A percentile compares a stretch with the other conserved stretches of the same genome.
phyloP scores from a whole-genome alignment of 176 grass and related monocot species.

The Rhynchospora breviuscula region DNA sequence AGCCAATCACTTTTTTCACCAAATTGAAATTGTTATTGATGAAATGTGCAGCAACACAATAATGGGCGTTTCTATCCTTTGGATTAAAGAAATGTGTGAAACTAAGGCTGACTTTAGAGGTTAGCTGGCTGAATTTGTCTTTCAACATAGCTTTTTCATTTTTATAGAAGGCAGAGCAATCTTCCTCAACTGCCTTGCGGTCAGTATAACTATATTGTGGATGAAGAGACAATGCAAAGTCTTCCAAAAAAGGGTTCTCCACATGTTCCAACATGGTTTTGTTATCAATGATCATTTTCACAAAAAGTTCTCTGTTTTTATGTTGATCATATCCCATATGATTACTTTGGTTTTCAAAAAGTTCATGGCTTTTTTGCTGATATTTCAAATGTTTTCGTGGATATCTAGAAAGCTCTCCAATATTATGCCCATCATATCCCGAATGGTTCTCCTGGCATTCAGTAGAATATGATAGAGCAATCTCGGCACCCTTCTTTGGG shows the following conservation, averaged over 20 bases:
- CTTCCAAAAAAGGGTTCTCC: neutral
- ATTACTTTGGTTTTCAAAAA: neutral
- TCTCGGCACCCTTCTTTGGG: neutral
- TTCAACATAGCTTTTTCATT: neutral
- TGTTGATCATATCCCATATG: neutral
- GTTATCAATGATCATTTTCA: neutral
- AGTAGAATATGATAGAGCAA: too few relatives aligned
- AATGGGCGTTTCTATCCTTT: neutral
- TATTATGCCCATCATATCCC: neutral
- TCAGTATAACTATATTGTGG: neutral
- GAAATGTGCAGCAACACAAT: constrained; percentile 11
- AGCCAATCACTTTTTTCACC: neutral
- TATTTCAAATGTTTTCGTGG: neutral
- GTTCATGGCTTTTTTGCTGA: neutral
- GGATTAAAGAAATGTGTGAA: too few relatives aligned
- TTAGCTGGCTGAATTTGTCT: neutral
- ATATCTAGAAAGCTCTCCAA: neutral
- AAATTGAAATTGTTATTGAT: neutral
- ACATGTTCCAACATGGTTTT: neutral
- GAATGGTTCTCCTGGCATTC: too few relatives aligned
- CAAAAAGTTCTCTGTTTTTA: constrained; percentile 10
- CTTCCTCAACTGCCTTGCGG: neutral
- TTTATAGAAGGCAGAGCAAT: neutral
- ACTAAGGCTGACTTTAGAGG: constrained; percentile 8
- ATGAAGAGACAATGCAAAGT: neutral